Evolutionary conservation across 805 yeast species (phyloP).

Genomic region (Torulaspora delbrueckii): DNA sequence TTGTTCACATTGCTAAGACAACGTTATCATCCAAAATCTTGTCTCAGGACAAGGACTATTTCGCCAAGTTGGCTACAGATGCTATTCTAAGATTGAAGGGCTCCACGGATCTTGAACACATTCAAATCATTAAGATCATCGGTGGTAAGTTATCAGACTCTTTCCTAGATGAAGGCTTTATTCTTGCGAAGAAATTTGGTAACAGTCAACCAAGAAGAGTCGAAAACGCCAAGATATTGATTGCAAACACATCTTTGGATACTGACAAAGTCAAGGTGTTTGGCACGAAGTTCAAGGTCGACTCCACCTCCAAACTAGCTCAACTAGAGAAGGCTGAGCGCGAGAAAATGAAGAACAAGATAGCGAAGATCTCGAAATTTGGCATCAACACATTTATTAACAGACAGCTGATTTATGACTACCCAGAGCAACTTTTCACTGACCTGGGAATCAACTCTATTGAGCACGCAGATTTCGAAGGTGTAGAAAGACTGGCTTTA

Average conservation of each 20-base stretch:
- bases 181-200: conserved; percentile 87
- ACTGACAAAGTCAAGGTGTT: conserved; percentile 96
- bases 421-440: conserved; percentile 92
- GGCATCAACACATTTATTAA: conserved; percentile 87
- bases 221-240: conserved; percentile 76
- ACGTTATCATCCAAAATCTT: conserved; percentile 90
- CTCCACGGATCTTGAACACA: conserved; percentile 82
- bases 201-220: conserved; percentile 87
- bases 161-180: conserved; percentile 92
- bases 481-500: conserved; percentile 90
- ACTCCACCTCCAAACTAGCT: conserved; percentile 88
- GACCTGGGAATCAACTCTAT: conserved; percentile 85
- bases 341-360: conserved; percentile 85
- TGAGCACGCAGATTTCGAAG: conserved; percentile 98
- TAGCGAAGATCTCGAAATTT: conserved; percentile 82
- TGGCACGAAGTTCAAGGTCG: conserved; percentile 97
- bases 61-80: conserved; percentile 86
- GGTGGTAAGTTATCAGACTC: conserved; percentile 93
- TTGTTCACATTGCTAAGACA: conserved; percentile 84
- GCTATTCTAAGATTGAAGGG: conserved; percentile 87
- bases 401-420: conserved; percentile 94
- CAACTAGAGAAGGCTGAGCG: conserved; percentile 92
- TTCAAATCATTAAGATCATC: conserved; percentile 85
- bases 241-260: conserved; percentile 94
- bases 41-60: conserved; percentile 89